Percentiles rank a stretch among this genome's conserved stretches.
These are phyloP conservation scores for Podaxis rugospora DNA, from an alignment of 768 basidiomycete species.

Conservation along the genomic window DNA sequence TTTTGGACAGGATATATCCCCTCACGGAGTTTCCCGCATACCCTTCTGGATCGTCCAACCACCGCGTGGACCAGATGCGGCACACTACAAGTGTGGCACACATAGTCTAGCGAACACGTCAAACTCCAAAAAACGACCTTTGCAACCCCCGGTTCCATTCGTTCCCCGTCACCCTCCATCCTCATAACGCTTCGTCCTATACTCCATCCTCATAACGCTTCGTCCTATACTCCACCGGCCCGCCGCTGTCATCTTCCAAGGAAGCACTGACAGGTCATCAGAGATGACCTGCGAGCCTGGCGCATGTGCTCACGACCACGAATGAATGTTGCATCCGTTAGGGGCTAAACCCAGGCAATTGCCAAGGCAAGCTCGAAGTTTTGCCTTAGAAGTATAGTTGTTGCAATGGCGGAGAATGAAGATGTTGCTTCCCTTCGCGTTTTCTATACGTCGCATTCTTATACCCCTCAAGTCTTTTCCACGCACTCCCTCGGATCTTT, in stretches of 20 bases:
- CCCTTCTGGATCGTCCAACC: neutral
- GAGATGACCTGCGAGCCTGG: neutral
- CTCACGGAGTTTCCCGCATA: neutral
- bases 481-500: too few species aligned
- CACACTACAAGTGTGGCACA: neutral
- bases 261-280: neutral
- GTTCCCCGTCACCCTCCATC: too few species aligned
- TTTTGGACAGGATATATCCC: neutral
- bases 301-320: neutral
- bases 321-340: neutral
- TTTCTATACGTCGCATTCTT: neutral
- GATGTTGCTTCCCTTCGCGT: neutral
- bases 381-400: neutral
- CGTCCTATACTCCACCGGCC: neutral
- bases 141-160: neutral
- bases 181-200: too few species aligned
- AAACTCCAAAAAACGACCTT: neutral
- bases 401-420: neutral
- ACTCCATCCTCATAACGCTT: too few species aligned
- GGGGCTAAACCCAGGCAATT: neutral
- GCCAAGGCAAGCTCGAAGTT: neutral
- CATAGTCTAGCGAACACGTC: neutral
- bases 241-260: neutral
- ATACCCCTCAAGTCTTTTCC: neutral
- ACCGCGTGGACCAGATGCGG: neutral